Base-by-base conservation (phyloP, 2,329 filamentous ascomycete genomes). In the Pseudocercospora fuligena region DNA sequence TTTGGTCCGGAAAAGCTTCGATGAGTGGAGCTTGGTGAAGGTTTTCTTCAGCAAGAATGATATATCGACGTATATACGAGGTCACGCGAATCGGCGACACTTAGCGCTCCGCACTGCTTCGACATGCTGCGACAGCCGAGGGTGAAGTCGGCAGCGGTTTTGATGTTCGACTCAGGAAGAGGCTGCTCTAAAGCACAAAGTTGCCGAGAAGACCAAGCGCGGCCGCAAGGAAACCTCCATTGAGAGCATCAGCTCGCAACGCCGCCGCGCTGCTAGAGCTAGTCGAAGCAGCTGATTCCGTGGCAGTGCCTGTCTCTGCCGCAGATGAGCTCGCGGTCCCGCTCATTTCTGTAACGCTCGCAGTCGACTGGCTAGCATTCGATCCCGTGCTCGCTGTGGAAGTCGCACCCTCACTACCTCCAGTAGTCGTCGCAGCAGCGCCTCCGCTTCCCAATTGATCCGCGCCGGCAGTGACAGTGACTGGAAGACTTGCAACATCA, bases 391-490 rank as follows among this genome's bases (percentile, higher is more conserved):
- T 59, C 47, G n/a, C 57, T 7, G 46, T 49, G 19, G 46, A 21
- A n/a, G 46, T 25, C 14, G 51, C 51, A 29, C 51, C n/a, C 23
- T 23, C 25, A n/a, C 25, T 31, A 29, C 51, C 51, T 54, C 51
- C 25, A 27, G 51, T 25, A n/a, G 51, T 54, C 36, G 49, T 67
- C 14, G 49, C 49, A 27, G 9, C 54, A 8, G 46, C 40, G 33
- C 58, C 54, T 14, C 43, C 56, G 47, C 57, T 64, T 21, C 61
- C 64, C 53, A 71, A 46, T 58, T 57, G 60, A 25, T 65, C 65
- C 29, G 54, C 65, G 1, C 70, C 70, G 4, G 60, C 68, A 25
- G 68, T 70, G 16, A 72, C 63, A 29, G 66, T 67, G n/a, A 72
- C 70, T n/a, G 54, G 8, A 47, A 69, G 31, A 46, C 29, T 60